Evolutionary conservation across 2,329 filamentous ascomycete species (phyloP).

Genomic region (Epicoccum nigrum): DNA sequence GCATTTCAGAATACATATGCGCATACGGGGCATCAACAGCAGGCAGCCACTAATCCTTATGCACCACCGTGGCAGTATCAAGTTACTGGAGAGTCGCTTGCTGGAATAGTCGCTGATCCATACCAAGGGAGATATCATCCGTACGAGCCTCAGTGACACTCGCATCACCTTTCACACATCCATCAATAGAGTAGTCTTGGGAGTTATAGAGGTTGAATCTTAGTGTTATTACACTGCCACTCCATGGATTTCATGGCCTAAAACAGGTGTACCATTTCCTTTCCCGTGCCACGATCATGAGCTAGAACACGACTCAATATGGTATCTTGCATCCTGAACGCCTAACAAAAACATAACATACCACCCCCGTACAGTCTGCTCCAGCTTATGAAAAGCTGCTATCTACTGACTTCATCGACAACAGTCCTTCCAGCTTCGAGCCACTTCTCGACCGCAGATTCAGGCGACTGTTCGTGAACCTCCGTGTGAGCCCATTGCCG

Average conservation of each 20-base stretch:
- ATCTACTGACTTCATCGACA: slow-evolving; percentile 10
- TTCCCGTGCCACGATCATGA: background rate
- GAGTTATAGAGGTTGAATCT: background rate
- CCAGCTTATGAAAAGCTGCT: slow-evolving; percentile 1
- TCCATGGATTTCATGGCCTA: background rate
- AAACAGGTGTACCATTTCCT: too few species aligned
- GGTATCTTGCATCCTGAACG: slow-evolving; percentile 14
- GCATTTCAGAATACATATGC: background rate
- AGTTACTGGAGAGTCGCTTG: background rate
- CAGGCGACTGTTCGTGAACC: slow-evolving; percentile 13
- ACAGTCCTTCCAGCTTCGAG: slow-evolving; percentile 2
- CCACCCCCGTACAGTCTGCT: background rate
- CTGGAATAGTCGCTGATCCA: background rate
- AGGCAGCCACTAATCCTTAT: background rate
- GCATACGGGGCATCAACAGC: background rate
- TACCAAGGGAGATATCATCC: background rate
- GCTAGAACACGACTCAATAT: background rate
- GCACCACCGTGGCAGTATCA: background rate
- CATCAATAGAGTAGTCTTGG: background rate
- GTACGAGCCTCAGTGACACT: slow-evolving; percentile 1
- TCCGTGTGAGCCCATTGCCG: slow-evolving; percentile 5
- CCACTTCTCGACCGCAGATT: slow-evolving; percentile 9
- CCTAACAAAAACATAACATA: background rate
- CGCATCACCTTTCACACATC: background rate
- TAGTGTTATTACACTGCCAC: background rate